Base-by-base conservation (phyloP, 2,329 filamentous ascomycete species). In the Purpureocillium takamizusanense region DNA sequence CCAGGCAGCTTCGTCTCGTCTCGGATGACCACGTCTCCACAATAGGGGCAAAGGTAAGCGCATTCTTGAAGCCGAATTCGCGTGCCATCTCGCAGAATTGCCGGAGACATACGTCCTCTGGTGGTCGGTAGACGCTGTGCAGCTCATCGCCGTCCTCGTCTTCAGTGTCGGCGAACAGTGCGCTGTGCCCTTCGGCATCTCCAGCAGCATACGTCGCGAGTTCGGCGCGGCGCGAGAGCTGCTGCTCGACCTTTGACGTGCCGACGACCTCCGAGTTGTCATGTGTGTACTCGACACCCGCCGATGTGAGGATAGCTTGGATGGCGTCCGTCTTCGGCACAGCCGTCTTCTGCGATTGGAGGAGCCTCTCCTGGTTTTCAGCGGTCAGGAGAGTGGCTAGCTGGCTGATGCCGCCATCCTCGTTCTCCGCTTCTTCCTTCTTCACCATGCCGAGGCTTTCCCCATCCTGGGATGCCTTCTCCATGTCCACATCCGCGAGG, bases 201-300 rank as follows among this genome's bases (percentile, higher is more conserved):
- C 52, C 56, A 18, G 54, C 57, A 1, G 50, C 52, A 41, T 70
- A 70, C 4, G 68, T 70, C 0, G 67, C 66, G 52, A 81, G 70
- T 52, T 83, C 78, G 4, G 90, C 92, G 31, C 77, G 78, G 15
- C 81, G 80, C 33, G 84, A 89, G 5, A 98, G 74, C 41, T 82
- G 77, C 46, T 85, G 83, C 62, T 98, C 92, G n/a, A 95, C 75
- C 49, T 83, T 86, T n/a, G 84, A 92, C 1, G 86, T 83, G 10
- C 92, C 92, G 40, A 98, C 78, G 12, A 98, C 89, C 60, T 98
- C 89, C 2, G 86, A 87, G 56, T 98, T 98, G 50, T 97, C 85
- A 54, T 98, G 92, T 0, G 88, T 94, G 57, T 98, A 98, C 53
- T 92, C 81, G 1, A 98, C 89, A 2, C 92, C 92, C 0, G 86